These are phyloP conservation scores for Leucosporidium scottii DNA, from an alignment of 768 basidiomycete genomes.

Conservation along the genomic window DNA sequence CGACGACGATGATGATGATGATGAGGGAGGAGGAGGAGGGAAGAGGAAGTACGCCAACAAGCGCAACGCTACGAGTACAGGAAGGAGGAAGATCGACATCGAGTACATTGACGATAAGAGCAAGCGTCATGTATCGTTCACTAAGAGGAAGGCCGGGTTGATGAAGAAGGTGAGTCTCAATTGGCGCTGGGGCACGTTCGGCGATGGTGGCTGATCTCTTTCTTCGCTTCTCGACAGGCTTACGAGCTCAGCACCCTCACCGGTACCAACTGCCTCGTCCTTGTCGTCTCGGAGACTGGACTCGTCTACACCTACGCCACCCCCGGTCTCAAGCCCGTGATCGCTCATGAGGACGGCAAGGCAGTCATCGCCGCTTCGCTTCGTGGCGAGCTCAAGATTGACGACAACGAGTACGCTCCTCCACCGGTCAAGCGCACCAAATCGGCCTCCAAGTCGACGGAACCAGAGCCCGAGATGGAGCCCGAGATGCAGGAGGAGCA, in stretches of 20 bases:
- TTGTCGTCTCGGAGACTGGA: conserved; percentile 30
- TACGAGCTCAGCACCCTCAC: conserved; percentile 33
- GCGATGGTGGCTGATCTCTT: not conserved
- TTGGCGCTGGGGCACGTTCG: not conserved
- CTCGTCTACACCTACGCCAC: conserved; percentile 31
- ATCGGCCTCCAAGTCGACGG: too few relatives aligned
- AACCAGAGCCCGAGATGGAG: too few relatives aligned
- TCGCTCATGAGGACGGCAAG: conserved; percentile 12
- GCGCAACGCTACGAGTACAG: conserved; percentile 27
- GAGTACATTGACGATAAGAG: conserved; percentile 28
- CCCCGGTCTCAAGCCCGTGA: conserved; percentile 17
- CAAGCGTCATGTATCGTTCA: conserved; percentile 30
- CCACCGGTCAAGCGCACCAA: too few relatives aligned
- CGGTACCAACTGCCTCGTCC: conserved; percentile 27
- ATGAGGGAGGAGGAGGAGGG: not conserved
- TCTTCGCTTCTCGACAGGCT: conserved; percentile 4
- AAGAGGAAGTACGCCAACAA: conserved; percentile 25
- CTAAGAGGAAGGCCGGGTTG: conserved; percentile 33
- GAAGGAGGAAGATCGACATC: conserved; percentile 28
- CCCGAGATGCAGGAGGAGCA: too few relatives aligned
- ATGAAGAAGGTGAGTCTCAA: conserved; percentile 31
- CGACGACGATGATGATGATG: not conserved
- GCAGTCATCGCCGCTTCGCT: conserved; percentile 14
- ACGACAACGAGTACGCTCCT: not conserved
- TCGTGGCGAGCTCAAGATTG: conserved; percentile 7